A percentile compares a stretch with the other conserved stretches of the same genome.
Evolutionary conservation across 805 yeast species (phyloP).

Genomic region (Candida insectorum): DNA sequence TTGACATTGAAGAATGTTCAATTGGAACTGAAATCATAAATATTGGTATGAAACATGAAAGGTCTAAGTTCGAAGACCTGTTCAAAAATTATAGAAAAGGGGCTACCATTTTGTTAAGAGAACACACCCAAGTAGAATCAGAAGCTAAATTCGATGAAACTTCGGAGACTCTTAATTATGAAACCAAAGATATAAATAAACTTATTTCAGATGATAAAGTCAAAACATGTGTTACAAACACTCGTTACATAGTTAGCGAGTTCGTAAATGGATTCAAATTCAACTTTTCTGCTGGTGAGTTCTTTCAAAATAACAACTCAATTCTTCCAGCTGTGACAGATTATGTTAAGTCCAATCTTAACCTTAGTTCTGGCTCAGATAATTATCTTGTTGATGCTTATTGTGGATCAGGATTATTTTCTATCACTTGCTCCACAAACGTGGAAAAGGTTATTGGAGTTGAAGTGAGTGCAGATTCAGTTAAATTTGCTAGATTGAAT

Average conservation of each 20-base stretch:
- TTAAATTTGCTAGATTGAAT: conserved; percentile 79
- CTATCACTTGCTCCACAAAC: conserved; percentile 76
- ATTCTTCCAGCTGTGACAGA: conserved; percentile 79
- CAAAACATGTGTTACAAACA: conserved; percentile 75
- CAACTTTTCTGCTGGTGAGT: conserved; percentile 90
- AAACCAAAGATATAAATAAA: conserved; percentile 15
- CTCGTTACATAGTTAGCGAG: conserved; percentile 78
- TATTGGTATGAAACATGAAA: conserved; percentile 67
- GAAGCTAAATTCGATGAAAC: conserved; percentile 18
- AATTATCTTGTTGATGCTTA: conserved; percentile 87
- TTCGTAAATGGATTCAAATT: conserved; percentile 71
- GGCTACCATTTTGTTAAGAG: conserved; percentile 83
- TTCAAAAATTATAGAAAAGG: conserved; percentile 61
- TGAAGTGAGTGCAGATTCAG: conserved; percentile 88
- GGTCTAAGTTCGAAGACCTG: conserved; percentile 49
- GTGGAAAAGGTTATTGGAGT: conserved; percentile 91
- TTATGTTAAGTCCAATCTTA: conserved; percentile 72
- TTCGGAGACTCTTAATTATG: conserved; percentile 38
- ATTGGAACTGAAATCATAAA: conserved; percentile 84
- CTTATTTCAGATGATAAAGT: conserved; percentile 21
- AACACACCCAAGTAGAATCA: conserved; percentile 51
- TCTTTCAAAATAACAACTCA: conserved; percentile 93
- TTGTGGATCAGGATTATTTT: conserved; percentile 94
- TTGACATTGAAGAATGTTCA: conserved; percentile 92
- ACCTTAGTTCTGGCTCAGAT: conserved; percentile 27